Evolutionary conservation across 441 rosid species (phyloP).

Genomic region (Viola pubescens): DNA sequence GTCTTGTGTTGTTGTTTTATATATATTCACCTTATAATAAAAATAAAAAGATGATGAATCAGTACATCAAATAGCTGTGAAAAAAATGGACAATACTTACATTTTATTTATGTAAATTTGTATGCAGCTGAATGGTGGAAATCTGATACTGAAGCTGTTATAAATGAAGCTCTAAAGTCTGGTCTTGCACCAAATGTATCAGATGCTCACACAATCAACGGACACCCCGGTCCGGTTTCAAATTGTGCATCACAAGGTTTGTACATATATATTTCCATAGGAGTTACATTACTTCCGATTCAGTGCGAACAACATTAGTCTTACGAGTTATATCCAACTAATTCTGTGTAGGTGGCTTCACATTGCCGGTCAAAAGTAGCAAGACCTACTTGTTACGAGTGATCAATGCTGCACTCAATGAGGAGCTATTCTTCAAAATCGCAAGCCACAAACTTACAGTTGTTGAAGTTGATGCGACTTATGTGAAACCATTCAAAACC

Average conservation of each 20-base stretch:
- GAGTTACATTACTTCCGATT: neutral
- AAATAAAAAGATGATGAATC: neutral
- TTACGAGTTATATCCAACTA: neutral
- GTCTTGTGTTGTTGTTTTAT: no score
- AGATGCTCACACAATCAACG: conserved; percentile 64
- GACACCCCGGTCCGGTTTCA: conserved; percentile 37
- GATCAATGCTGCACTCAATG: neutral
- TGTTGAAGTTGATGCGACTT: neutral
- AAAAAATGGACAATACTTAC: neutral
- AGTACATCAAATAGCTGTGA: neutral
- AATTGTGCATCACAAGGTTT: conserved; percentile 49
- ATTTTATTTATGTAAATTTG: conserved; percentile 3
- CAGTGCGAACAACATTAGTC: neutral
- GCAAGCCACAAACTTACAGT: neutral
- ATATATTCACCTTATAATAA: neutral
- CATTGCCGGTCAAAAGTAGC: neutral
- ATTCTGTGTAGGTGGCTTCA: neutral
- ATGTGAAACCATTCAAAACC: neutral
- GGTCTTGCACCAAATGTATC: conserved; percentile 68
- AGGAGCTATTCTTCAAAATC: neutral
- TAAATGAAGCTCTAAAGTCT: conserved; percentile 44
- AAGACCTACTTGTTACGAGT: neutral
- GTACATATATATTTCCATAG: neutral
- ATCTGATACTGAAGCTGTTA: conserved; percentile 50
- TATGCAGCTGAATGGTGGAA: conserved; percentile 66